These are phyloP conservation scores for Wallacemonas sp. DNA, from an alignment of 208 protist species.

Conservation along the genomic window DNA sequence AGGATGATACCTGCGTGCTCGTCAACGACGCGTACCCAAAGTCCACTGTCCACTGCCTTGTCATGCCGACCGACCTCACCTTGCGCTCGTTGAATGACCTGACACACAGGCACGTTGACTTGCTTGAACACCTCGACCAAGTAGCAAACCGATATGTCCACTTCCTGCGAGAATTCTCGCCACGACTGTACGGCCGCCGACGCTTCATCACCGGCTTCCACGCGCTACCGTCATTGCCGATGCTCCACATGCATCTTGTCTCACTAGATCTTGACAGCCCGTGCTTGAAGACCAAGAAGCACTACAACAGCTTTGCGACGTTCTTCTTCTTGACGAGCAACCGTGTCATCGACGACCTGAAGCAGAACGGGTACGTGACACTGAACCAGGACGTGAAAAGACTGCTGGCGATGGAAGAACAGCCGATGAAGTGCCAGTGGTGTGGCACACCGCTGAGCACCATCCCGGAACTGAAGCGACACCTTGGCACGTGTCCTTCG, in stretches of 20 bases:
- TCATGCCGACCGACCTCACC: constrained; percentile 72
- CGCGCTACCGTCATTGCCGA: constrained; percentile 77
- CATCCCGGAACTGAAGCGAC: constrained; percentile 61
- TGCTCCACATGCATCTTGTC: constrained; percentile 87
- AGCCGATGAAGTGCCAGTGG: constrained; percentile 81
- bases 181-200: constrained; percentile 17
- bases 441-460: constrained; percentile 52
- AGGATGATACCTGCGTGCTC: constrained; percentile 65
- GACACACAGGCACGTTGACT: constrained; percentile 27
- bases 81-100: constrained; percentile 68
- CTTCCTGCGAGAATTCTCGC: constrained; percentile 29
- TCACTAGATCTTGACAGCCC: constrained; percentile 79
- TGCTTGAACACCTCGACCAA: constrained; percentile 57
- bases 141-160: constrained; percentile 51
- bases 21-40: constrained; percentile 90
- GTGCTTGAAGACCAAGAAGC: constrained; percentile 79
- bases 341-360: constrained; percentile 61
- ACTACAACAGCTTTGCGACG: constrained; percentile 92
- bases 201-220: constrained; percentile 84
- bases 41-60: constrained; percentile 76
- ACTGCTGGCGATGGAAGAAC: constrained; percentile 61
- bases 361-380: constrained; percentile 56
- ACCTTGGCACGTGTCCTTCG: constrained; percentile 46
- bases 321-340: constrained; percentile 79
- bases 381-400: constrained; percentile 60